Evolutionary conservation across 2,329 filamentous ascomycete genomes (phyloP).

Genomic region (Leptographium radiaticola): DNA sequence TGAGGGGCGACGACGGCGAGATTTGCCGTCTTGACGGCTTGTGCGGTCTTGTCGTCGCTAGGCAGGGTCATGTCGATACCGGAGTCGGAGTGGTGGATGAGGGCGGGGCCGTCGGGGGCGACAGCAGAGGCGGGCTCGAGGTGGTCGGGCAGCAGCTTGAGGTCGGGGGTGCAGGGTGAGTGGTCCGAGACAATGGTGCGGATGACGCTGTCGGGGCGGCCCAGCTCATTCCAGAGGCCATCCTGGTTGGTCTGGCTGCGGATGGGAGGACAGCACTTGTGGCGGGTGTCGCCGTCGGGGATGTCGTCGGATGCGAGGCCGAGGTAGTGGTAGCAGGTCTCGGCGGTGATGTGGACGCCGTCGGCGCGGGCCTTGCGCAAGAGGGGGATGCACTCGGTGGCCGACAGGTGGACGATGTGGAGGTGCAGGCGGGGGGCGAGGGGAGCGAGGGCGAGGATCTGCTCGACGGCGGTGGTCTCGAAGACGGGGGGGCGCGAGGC

Average conservation of each 20-base stretch:
- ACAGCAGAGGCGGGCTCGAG: slow-evolving; percentile 26
- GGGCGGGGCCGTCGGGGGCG: slow-evolving; percentile 12
- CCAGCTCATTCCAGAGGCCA: slow-evolving; percentile 73
- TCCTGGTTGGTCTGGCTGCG: slow-evolving; percentile 71
- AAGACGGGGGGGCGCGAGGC: slow-evolving; percentile 79
- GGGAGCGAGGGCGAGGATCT: slow-evolving; percentile 72
- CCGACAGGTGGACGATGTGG: slow-evolving; percentile 88
- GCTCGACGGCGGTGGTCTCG: slow-evolving; percentile 79
- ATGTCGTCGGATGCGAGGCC: slow-evolving; percentile 73
- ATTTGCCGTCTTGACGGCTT: not conserved
- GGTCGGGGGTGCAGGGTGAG: slow-evolving; percentile 86
- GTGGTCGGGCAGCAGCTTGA: slow-evolving; percentile 72
- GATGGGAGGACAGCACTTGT: slow-evolving; percentile 94
- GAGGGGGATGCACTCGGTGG: slow-evolving; percentile 75
- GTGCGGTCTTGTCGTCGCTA: slow-evolving; percentile 13
- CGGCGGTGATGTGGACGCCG: slow-evolving; percentile 79
- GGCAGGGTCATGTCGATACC: slow-evolving; percentile 35
- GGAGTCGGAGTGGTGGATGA: slow-evolving; percentile 37
- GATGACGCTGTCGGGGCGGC: slow-evolving; percentile 60
- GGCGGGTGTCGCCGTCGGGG: slow-evolving; percentile 71
- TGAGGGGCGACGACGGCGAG: slow-evolving; percentile 1
- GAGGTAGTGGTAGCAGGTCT: slow-evolving; percentile 94
- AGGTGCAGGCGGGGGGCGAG: slow-evolving; percentile 71
- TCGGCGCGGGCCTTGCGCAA: slow-evolving; percentile 56
- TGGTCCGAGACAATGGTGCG: slow-evolving; percentile 90